Percentiles rank a stretch among this genome's conserved stretches.
These are phyloP conservation scores for Fusarium coffeatum DNA, from an alignment of 2,329 filamentous ascomycete genomes.

Conservation along the genomic window DNA sequence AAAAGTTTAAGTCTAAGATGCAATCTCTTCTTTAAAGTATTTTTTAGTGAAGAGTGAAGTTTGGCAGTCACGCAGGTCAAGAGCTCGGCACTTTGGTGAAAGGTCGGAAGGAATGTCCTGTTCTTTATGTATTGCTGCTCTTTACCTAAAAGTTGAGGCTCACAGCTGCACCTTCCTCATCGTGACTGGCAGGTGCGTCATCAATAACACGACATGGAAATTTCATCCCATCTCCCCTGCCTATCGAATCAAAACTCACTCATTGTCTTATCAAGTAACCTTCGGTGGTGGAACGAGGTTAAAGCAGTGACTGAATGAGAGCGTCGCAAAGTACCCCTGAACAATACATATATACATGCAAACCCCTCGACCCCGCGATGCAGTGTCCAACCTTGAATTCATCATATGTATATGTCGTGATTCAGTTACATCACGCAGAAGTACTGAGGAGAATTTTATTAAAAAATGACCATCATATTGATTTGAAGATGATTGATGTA, in stretches of 20 bases:
- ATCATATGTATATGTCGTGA: conserved; percentile 6
- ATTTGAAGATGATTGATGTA: conserved; percentile 8
- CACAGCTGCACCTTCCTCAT: conserved; percentile 7
- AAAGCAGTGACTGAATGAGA: conserved; percentile 13
- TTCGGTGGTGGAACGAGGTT: conserved; percentile 23
- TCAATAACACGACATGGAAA: background rate
- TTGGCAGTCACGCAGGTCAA: background rate
- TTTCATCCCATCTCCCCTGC: conserved; percentile 1
- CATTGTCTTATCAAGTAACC: background rate
- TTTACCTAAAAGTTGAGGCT: background rate
- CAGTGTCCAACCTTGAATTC: conserved; percentile 4
- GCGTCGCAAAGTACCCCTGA: conserved; percentile 4
- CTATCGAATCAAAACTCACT: background rate
- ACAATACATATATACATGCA: background rate
- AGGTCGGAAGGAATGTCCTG: conserved; percentile 10
- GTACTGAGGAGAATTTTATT: conserved; percentile 2
- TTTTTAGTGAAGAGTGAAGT: background rate
- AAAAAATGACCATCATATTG: background rate
- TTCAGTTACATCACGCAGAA: conserved; percentile 12
- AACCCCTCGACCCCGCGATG: conserved; percentile 9
- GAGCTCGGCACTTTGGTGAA: background rate
- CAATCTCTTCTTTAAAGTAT: background rate
- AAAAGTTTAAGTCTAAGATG: background rate
- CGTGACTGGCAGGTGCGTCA: conserved; percentile 3
- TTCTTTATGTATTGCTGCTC: background rate